These are phyloP conservation scores for Schizochytrium sp. DNA, from an alignment of 108 stramenopile species.

Conservation along the genomic window DNA sequence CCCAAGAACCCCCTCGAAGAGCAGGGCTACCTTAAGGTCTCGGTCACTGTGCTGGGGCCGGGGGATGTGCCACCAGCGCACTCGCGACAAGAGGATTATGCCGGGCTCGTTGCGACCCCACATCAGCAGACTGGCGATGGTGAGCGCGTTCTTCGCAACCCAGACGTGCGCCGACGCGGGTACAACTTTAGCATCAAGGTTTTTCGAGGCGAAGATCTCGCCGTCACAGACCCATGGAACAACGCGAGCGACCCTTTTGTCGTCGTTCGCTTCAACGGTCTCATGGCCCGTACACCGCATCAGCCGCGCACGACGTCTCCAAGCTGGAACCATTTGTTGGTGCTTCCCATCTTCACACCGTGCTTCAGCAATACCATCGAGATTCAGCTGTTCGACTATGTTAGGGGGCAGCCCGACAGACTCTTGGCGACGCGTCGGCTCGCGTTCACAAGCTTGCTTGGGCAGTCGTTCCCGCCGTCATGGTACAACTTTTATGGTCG, in stretches of 20 bases:
- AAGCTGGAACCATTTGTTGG: background rate
- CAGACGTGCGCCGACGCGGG: background rate
- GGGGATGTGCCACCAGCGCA: background rate
- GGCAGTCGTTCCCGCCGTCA: background rate
- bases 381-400: conserved; percentile 10
- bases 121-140: background rate
- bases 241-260: background rate
- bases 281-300: background rate
- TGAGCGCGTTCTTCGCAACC: background rate
- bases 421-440: background rate
- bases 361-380: background rate
- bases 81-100: background rate
- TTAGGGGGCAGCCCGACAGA: conserved; percentile 1
- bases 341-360: background rate
- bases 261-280: background rate
- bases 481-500: conserved; percentile 10
- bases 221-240: background rate
- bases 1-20: background rate
- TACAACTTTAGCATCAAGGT: conserved; percentile 1
- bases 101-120: too few relatives aligned
- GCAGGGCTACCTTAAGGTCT: background rate
- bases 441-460: background rate
- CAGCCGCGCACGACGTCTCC: background rate
- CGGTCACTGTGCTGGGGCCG: background rate
- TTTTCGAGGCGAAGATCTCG: background rate